Evolutionary conservation across 2,329 filamentous ascomycete genomes (phyloP), one percentile per base, ranked within the genome.

Genomic region (Zelopaecilomyces penicillatus): DNA sequence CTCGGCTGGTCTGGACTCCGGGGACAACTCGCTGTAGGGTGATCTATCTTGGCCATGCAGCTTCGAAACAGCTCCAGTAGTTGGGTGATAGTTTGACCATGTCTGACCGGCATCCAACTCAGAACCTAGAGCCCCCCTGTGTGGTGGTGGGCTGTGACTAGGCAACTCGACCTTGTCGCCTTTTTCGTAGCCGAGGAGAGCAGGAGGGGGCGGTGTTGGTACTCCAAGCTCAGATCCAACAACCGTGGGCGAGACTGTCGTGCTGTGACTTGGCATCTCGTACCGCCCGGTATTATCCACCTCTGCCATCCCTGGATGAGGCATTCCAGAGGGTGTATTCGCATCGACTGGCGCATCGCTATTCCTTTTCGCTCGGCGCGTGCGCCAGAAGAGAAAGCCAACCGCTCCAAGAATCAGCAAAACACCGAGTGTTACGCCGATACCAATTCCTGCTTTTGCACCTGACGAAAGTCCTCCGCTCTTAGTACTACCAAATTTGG

Each of bases 391-490:
- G 19, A 35, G 39, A 12, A 47, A 39, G 5, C 29, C 35, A 12
- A 37, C 19, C 5, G 28, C 29, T 10, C 43, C 37, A 12, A 35
- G n/a, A 19, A 43, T 11, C 5, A 37, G n/a, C n/a, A 45, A 34
- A 26, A 35, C 30, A 5, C 38, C 46, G n/a, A 48, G 26, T 9
- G 39, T 30, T 28, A 48, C 36, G n/a, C 38, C 46, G 6, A 38
- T 30, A 30, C 29, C 34, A 6, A 45, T 41, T 6, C 39, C 43
- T 10, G 36, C 33, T 31, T 42, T 42, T 12, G 43, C 38, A 10
- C 34, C 42, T n/a, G 36, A 5, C 8, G 39, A 26, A 5, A 45
- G 27, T 9, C 38, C 34, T 11, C 33, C 34, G 30, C 11, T 32
- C 3, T 4, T 5, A 6, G 11, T 42, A 12, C 19, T 19, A 19